Base-by-base conservation (phyloP, 2,329 filamentous ascomycete species). In the Dendryphion nanum region DNA sequence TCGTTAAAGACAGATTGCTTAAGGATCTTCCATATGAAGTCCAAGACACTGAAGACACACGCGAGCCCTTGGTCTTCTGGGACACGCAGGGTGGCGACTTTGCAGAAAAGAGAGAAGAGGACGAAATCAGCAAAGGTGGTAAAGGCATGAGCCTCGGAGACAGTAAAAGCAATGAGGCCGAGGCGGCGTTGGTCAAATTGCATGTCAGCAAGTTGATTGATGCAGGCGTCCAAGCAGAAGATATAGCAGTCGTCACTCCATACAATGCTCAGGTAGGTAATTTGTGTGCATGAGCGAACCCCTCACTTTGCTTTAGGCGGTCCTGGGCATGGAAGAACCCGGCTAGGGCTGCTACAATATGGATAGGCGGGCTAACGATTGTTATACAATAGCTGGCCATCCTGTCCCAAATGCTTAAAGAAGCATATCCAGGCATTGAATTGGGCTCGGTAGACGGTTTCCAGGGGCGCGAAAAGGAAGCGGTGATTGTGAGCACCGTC, bases 371-470 rank as follows among this genome's bases (percentile, higher is more conserved):
- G n/a, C n/a, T n/a, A n/a, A n/a, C n/a, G n/a, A n/a, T n/a, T n/a
- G n/a, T n/a, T n/a, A n/a, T n/a, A n/a, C n/a, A n/a, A 40, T 48
- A 94, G 79, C 77, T 96, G 23, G 84, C 86, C 4, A 68, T 94
- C 8, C 73, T 97, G 35, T 83, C 89, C 10, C 71, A 75, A 24
- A 75, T 85, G 48, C 76, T 98, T 34, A 93, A 91, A 60, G 86
- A 93, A 43, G 72, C 74, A 26, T 95, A 85, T 54, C 85, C 86
- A 0, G 89, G 85, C 10, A 81, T 98, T 35, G 93, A 98, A 65
- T 75, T 98, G n/a, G 93, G 93, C 21, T 95, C 89, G 55, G 88
- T 98, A 2, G 93, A 98, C 65, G 93, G 91, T 2, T 98, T 98
- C 63, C 93, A 98, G 66, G 93, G 93, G 21, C 81, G 93, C 14